phyloP scores from a whole-genome alignment of 2,329 filamentous ascomycete genomes.

The Colletotrichum sp. region DNA sequence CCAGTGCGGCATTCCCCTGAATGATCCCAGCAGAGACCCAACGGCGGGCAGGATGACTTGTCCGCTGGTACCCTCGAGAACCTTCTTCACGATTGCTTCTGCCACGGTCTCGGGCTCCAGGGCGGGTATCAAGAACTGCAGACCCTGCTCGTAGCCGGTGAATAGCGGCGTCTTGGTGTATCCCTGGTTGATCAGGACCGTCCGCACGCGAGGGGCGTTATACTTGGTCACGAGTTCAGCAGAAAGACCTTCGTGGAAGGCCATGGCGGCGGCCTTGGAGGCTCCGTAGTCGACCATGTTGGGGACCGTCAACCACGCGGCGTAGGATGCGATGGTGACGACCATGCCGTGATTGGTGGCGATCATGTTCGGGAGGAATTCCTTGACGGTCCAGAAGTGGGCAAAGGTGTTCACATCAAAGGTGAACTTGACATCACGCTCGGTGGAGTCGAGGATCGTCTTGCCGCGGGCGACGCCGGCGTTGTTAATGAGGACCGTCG shows the following conservation, averaged over 20 bases:
- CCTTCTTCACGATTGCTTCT: slow-evolving; percentile 64
- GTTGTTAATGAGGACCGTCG: slow-evolving; percentile 76
- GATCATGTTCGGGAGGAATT: slow-evolving; percentile 73
- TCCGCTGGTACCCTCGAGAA: slow-evolving; percentile 61
- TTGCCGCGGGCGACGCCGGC: slow-evolving; percentile 69
- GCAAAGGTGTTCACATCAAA: slow-evolving; percentile 75
- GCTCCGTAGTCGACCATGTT: slow-evolving; percentile 71
- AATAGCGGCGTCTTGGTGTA: slow-evolving; percentile 69
- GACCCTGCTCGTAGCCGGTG: slow-evolving; percentile 55
- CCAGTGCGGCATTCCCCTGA: slow-evolving; percentile 67
- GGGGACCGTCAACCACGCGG: slow-evolving; percentile 64
- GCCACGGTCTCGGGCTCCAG: slow-evolving; percentile 69
- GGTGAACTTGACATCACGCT: slow-evolving; percentile 66
- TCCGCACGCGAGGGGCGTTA: slow-evolving; percentile 67
- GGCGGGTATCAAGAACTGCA: slow-evolving; percentile 56
- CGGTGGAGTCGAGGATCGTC: slow-evolving; percentile 62
- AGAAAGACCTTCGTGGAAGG: slow-evolving; percentile 71
- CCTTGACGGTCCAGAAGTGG: slow-evolving; percentile 70
- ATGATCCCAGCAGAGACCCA: slow-evolving; percentile 41
- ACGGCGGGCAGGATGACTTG: slow-evolving; percentile 61
- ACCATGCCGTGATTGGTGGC: slow-evolving; percentile 72
- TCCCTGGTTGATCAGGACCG: slow-evolving; percentile 68
- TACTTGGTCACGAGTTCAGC: slow-evolving; percentile 65
- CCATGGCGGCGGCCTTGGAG: slow-evolving; percentile 69
- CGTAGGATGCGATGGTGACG: slow-evolving; percentile 71